Percentiles rank a stretch among this genome's conserved stretches.
Conservation (phyloP, 495 filamentous ascomycete species). For the Talaromyces thailandensis region DNA sequence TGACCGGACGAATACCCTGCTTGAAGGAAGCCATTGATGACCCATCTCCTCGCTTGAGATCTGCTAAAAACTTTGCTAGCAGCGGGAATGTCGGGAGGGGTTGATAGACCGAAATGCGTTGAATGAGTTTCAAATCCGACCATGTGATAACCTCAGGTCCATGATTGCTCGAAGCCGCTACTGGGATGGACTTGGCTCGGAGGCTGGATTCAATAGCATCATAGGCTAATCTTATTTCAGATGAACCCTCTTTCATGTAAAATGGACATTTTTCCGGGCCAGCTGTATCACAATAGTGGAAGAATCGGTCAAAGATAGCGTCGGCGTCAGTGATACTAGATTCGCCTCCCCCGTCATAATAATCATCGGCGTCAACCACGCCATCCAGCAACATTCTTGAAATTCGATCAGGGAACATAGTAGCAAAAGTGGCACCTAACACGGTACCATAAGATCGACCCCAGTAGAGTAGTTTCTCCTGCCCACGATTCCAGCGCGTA, state of each 20-base stretch:
- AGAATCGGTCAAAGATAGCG: conserved; percentile 25
- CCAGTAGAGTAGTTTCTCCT: conserved; percentile 41
- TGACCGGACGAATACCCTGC: conserved; percentile 18
- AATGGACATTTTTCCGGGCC: conserved; percentile 26
- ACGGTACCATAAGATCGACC: conserved; percentile 55
- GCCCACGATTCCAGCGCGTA: conserved; percentile 16
- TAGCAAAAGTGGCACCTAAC: conserved; percentile 42
- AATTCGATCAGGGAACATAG: conserved; percentile 38
- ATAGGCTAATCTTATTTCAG: conserved; percentile 32
- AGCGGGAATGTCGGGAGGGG: conserved; percentile 50
- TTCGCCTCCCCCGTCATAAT: conserved; percentile 22
- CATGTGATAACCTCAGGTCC: conserved; percentile 34
- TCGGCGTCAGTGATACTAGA: conserved; percentile 33
- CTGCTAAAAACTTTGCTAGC: conserved; percentile 32
- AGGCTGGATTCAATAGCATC: conserved; percentile 27
- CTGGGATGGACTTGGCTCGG: conserved; percentile 35
- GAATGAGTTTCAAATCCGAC: conserved; percentile 24
- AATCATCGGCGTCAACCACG: conserved; percentile 33
- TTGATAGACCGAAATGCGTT: conserved; percentile 38
- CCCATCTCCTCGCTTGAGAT: conserved; percentile 46
- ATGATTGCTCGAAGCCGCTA: conserved; percentile 22
- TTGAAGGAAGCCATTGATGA: conserved; percentile 40
- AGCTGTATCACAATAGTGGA: conserved; percentile 29
- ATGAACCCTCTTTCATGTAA: conserved; percentile 26
- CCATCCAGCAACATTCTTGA: conserved; percentile 34